These are phyloP conservation scores for Mallotus repandus DNA, from an alignment of 441 rosid species.

Conservation along the genomic window DNA sequence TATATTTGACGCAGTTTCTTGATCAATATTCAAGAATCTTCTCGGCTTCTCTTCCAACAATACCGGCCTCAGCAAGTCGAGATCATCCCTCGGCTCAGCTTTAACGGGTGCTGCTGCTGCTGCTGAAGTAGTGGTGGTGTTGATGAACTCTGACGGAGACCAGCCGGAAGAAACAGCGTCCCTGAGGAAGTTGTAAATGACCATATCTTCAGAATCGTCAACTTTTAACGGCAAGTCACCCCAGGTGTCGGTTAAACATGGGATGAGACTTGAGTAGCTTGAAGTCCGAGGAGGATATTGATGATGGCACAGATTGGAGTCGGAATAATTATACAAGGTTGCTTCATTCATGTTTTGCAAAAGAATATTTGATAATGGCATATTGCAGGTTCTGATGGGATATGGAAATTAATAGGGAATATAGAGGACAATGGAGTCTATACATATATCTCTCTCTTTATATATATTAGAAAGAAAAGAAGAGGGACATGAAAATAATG, in stretches of 20 bases:
- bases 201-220: conserved; percentile 84
- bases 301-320: conserved; percentile 15
- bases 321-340: not conserved
- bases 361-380: too few species aligned
- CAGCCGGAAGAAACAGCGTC: conserved; percentile 69
- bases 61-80: not conserved
- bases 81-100: conserved; percentile 25
- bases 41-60: not conserved
- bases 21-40: not conserved
- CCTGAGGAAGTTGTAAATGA: conserved; percentile 53
- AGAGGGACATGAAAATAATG: too few species aligned
- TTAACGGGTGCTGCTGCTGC: conserved; percentile 25
- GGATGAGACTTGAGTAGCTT: conserved; percentile 44
- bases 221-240: conserved; percentile 78
- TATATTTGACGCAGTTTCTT: not conserved
- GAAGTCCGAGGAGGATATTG: conserved; percentile 31
- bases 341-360: not conserved
- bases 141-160: conserved; percentile 42
- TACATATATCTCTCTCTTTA: too few species aligned
- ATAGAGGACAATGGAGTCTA: too few species aligned
- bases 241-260: conserved; percentile 69
- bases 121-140: conserved; percentile 14
- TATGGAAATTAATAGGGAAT: too few species aligned
- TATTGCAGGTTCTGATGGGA: too few species aligned
- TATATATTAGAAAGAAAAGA: not conserved